phyloP scores from a whole-genome alignment of 2,329 filamentous ascomycete species.

The Aureobasidium melanogenum region DNA sequence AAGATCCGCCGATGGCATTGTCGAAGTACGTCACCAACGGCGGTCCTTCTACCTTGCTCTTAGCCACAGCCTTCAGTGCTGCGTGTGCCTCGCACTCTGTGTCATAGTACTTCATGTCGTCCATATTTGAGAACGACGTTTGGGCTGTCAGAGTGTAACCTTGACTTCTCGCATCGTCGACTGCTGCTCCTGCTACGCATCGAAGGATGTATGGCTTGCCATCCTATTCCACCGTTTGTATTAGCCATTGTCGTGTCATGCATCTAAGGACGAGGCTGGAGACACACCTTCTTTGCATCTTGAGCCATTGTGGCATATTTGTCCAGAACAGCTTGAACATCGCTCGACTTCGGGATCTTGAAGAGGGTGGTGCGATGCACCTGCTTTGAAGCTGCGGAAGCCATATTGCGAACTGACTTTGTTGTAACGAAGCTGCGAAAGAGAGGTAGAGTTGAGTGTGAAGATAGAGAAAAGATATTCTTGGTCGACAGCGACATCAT shows the following conservation, averaged over 20 bases:
- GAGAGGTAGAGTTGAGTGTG: not conserved
- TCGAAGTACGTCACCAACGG: conserved; percentile 15
- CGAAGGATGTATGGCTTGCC: conserved; percentile 62
- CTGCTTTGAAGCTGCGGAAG: conserved; percentile 1
- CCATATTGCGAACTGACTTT: not conserved
- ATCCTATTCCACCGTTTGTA: conserved; percentile 40
- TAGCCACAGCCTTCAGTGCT: conserved; percentile 36
- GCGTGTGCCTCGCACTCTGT: conserved; percentile 47
- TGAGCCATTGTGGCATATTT: conserved; percentile 35
- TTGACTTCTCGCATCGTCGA: conserved; percentile 52
- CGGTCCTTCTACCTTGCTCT: conserved; percentile 16
- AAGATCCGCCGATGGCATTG: not conserved
- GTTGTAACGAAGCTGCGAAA: not conserved
- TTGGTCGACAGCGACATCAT: not conserved
- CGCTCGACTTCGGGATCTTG: conserved; percentile 41
- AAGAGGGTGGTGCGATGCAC: conserved; percentile 45
- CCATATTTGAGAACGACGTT: conserved; percentile 54
- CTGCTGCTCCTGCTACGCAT: conserved; percentile 45
- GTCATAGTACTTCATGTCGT: conserved; percentile 66
- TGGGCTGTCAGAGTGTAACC: conserved; percentile 58
- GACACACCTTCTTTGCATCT: conserved; percentile 35
- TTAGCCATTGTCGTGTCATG: not conserved
- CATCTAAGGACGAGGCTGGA: not conserved
- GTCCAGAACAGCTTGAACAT: conserved; percentile 35
- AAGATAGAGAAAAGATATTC: not conserved